Evolutionary conservation across 2,329 filamentous ascomycete genomes (phyloP).

Genomic region (Stachybotrys echinatus): DNA sequence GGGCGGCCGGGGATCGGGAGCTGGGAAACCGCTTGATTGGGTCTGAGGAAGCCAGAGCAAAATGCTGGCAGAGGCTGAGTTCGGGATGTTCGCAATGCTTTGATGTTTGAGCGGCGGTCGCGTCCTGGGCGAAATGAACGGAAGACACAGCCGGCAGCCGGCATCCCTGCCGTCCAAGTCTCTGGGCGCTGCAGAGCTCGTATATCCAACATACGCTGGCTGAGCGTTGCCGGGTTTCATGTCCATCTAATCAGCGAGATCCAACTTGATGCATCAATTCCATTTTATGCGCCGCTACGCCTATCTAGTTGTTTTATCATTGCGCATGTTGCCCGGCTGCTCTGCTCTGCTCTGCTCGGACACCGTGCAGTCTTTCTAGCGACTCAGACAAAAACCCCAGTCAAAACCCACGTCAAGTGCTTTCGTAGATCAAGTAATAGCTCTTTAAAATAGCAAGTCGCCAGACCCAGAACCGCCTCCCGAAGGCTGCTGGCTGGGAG

Average conservation of each 20-base stretch:
- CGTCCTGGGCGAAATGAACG: slow-evolving; percentile 21
- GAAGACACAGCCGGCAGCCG: slow-evolving; percentile 3
- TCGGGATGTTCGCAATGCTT: background rate
- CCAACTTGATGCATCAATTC: slow-evolving; percentile 22
- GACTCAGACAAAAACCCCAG: no score
- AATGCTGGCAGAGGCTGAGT: background rate
- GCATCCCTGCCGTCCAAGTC: background rate
- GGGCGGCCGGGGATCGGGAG: background rate
- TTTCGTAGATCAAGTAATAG: no score
- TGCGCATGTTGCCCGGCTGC: slow-evolving; percentile 16
- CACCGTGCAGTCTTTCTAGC: background rate
- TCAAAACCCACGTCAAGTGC: no score
- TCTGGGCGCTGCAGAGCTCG: no score
- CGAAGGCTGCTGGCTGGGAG: slow-evolving; percentile 24
- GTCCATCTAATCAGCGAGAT: no score
- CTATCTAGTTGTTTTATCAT: slow-evolving; percentile 31
- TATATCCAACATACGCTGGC: no score
- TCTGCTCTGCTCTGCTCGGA: background rate
- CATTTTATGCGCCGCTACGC: slow-evolving; percentile 36
- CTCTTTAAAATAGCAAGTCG: slow-evolving; percentile 40
- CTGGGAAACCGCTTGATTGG: background rate
- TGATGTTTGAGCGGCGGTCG: slow-evolving; percentile 16
- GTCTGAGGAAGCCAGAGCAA: background rate
- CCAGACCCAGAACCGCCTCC: slow-evolving; percentile 34
- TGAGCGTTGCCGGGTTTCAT: no score